phyloP scores from a whole-genome alignment of 108 stramenopile genomes.

The Aureococcus anophagefferens region DNA sequence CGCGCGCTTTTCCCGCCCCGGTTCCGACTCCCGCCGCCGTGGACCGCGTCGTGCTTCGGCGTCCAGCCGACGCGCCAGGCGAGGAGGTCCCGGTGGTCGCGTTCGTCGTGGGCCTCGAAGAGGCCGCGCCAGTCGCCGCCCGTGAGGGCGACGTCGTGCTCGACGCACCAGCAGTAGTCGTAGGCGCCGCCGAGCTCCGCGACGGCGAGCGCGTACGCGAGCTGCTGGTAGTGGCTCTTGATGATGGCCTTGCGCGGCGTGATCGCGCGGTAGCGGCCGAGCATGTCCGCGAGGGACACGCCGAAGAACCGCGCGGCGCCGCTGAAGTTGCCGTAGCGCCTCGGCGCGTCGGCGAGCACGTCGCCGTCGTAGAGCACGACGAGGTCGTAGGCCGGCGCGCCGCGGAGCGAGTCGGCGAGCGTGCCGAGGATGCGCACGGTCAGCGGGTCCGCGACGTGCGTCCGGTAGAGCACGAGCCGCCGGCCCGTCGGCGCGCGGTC shows the following conservation, averaged over 20 bases:
- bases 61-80: neutral
- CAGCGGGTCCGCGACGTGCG: neutral
- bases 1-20: too few relatives aligned
- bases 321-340: neutral
- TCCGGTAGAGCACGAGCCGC: neutral
- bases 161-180: neutral
- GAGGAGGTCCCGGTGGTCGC: neutral
- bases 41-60: neutral
- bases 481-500: too few relatives aligned
- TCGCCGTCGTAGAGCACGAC: neutral
- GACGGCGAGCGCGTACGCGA: neutral
- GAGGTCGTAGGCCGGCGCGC: neutral
- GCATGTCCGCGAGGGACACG: neutral
- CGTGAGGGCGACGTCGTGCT: conserved; percentile 1
- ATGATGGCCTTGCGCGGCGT: neutral
- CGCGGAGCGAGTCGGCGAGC: neutral
- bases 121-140: neutral
- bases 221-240: neutral
- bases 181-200: neutral
- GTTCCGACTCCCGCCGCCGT: neutral
- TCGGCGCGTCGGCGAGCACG: neutral
- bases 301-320: neutral
- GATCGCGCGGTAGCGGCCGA: neutral
- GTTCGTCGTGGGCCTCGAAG: neutral
- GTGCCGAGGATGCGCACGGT: neutral